phyloP scores from a whole-genome alignment of 1,284 basidiomycete species.

The Ustilago shanxiensis region DNA sequence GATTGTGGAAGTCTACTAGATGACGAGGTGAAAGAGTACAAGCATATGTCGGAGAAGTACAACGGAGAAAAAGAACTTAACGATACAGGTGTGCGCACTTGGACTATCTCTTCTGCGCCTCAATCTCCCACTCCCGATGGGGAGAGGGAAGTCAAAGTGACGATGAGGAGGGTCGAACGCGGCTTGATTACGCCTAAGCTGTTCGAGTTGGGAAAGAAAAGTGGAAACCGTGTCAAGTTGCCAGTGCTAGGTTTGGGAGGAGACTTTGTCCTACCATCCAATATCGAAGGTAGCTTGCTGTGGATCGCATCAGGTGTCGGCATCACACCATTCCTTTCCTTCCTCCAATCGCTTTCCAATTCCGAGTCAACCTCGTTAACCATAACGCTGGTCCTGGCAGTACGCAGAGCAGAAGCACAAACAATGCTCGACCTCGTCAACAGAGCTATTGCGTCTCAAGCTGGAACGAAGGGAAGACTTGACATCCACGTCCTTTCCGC shows the following conservation, averaged over 20 bases:
- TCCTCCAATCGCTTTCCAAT: constrained; percentile 5
- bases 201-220: constrained; percentile 12
- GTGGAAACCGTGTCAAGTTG: neutral
- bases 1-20: constrained; percentile 34
- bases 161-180: constrained; percentile 27
- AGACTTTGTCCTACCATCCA: constrained; percentile 18
- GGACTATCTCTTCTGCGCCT: constrained; percentile 44
- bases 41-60: constrained; percentile 44
- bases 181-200: constrained; percentile 38
- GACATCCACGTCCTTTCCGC: constrained; percentile 29
- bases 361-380: neutral
- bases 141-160: constrained; percentile 18
- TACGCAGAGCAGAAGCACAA: constrained; percentile 25
- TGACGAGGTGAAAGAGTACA: constrained; percentile 35
- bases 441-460: neutral
- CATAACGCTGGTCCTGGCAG: constrained; percentile 23
- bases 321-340: constrained; percentile 36
- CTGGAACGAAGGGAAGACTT: constrained; percentile 4
- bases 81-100: constrained; percentile 38
- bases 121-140: constrained; percentile 7
- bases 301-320: constrained; percentile 35
- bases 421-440: constrained; percentile 26
- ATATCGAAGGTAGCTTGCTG: constrained; percentile 2
- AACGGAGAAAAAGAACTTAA: constrained; percentile 50
- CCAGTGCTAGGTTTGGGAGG: constrained; percentile 38